A percentile compares a stretch with the other conserved stretches of the same genome.
Evolutionary conservation across 1,284 basidiomycete species (phyloP).

Genomic region (Phellopilus nigrolimitatus): DNA sequence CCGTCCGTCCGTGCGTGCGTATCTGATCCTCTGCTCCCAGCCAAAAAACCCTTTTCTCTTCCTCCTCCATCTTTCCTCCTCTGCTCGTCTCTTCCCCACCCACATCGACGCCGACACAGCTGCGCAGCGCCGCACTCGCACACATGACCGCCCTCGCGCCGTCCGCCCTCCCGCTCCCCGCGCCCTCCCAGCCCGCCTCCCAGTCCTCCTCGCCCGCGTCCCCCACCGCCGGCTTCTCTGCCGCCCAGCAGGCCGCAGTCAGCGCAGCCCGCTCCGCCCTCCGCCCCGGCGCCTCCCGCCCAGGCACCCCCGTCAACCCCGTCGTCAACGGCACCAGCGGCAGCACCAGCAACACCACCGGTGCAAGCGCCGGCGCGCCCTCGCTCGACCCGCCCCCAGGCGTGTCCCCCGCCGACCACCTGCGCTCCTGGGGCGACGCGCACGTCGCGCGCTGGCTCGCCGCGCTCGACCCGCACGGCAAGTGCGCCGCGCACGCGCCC

Average conservation of each 20-base stretch:
- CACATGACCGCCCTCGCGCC: conserved; percentile 19
- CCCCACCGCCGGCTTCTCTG: conserved; percentile 38
- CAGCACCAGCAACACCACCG: conserved; percentile 30
- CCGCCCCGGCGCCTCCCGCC: conserved; percentile 21
- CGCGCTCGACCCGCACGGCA: conserved; percentile 43
- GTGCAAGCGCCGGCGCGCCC: conserved; percentile 29
- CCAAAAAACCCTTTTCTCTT: too few relatives aligned
- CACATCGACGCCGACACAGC: too few relatives aligned
- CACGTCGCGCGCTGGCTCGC: conserved; percentile 70
- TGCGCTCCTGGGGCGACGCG: conserved; percentile 63
- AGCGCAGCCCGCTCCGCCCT: conserved; percentile 32
- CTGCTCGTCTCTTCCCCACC: too few relatives aligned
- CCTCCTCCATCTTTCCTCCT: too few relatives aligned
- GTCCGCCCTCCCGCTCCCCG: conserved; percentile 31
- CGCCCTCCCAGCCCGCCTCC: conserved; percentile 36
- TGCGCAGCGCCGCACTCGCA: not conserved
- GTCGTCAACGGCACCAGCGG: conserved; percentile 23
- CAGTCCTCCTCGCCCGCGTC: conserved; percentile 52
- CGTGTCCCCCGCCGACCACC: conserved; percentile 53
- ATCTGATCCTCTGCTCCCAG: too few relatives aligned
- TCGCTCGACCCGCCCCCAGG: conserved; percentile 56
- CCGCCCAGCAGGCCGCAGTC: conserved; percentile 28
- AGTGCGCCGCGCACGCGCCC: conserved; percentile 63
- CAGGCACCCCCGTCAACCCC: conserved; percentile 24
- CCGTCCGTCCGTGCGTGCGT: too few relatives aligned